These are phyloP conservation scores for Nicotiana paniculata DNA, from an alignment of 257 asterid genomes.

Conservation along the genomic window DNA sequence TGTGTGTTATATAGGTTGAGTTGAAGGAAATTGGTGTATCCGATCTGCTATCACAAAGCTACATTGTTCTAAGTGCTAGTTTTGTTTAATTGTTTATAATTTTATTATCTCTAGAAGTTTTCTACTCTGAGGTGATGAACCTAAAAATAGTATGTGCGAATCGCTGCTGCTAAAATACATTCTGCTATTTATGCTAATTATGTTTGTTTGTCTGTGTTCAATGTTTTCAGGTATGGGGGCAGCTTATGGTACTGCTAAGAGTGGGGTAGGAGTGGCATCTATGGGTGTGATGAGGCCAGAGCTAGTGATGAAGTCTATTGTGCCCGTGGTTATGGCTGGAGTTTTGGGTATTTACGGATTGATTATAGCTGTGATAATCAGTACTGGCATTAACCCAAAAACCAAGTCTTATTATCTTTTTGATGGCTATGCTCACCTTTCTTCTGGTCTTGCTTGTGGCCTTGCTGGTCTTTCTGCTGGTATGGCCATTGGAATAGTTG, in stretches of 20 bases:
- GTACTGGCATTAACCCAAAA: conserved; percentile 64
- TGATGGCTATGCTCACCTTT: conserved; percentile 61
- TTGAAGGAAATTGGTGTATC: neutral
- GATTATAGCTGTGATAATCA: conserved; percentile 61
- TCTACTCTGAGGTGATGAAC: neutral
- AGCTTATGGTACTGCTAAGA: conserved; percentile 67
- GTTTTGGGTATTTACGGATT: conserved; percentile 61
- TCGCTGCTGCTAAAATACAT: neutral
- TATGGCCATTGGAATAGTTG: conserved; percentile 63
- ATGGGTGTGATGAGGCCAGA: conserved; percentile 75
- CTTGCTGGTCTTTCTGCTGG: conserved; percentile 71
- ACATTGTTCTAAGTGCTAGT: neutral
- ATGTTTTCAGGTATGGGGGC: conserved; percentile 58
- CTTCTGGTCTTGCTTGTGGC: conserved; percentile 63
- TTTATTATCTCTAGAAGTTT: too few relatives aligned
- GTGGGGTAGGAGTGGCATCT: conserved; percentile 70
- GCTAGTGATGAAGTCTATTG: conserved; percentile 69
- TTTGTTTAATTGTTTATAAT: neutral
- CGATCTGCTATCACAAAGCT: neutral
- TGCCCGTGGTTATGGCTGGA: conserved; percentile 74
- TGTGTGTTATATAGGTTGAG: neutral
- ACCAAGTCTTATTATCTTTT: conserved; percentile 57
- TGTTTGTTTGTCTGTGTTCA: neutral
- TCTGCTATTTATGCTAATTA: neutral
- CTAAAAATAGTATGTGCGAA: neutral